Conservation (phyloP, 192 early-diverging fungal species). For the Backusella tarrabulga region DNA sequence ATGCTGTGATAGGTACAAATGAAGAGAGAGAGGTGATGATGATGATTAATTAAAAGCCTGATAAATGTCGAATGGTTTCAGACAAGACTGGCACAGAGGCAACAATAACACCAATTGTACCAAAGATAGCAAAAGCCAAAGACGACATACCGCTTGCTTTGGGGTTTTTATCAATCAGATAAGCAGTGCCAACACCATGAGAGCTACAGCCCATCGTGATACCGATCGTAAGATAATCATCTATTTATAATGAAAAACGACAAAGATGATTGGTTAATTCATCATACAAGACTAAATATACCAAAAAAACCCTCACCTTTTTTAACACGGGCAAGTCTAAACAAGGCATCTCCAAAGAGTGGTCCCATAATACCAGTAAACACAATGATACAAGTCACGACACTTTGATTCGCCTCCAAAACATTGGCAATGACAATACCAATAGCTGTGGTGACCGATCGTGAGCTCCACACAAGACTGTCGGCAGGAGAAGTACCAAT, state of each 20-base stretch:
- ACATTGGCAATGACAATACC: slow-evolving; percentile 22
- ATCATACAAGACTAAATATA: neutral
- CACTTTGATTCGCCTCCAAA: slow-evolving; percentile 12
- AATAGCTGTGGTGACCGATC: slow-evolving; percentile 29
- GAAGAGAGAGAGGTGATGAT: neutral
- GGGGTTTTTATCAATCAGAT: slow-evolving; percentile 3
- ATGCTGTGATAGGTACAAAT: neutral
- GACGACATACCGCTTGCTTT: slow-evolving; percentile 18
- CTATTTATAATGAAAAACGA: neutral
- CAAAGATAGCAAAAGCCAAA: slow-evolving; percentile 19
- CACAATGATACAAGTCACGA: slow-evolving; percentile 21
- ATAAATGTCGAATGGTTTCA: neutral
- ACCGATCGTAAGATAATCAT: slow-evolving; percentile 29
- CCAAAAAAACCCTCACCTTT: neutral
- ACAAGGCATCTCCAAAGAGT: neutral
- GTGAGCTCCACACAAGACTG: slow-evolving; percentile 9
- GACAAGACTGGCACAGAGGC: slow-evolving; percentile 12
- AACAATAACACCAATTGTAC: slow-evolving; percentile 13
- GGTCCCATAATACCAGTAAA: slow-evolving; percentile 25
- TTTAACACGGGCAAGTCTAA: slow-evolving; percentile 6
- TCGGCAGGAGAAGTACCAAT: neutral
- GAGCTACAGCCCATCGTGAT: slow-evolving; percentile 27
- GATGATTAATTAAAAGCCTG: neutral
- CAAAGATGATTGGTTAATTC: neutral
- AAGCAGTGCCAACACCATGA: slow-evolving; percentile 26